phyloP scores from a whole-genome alignment of 2,329 filamentous ascomycete genomes.

The Sclerotinia minor region DNA sequence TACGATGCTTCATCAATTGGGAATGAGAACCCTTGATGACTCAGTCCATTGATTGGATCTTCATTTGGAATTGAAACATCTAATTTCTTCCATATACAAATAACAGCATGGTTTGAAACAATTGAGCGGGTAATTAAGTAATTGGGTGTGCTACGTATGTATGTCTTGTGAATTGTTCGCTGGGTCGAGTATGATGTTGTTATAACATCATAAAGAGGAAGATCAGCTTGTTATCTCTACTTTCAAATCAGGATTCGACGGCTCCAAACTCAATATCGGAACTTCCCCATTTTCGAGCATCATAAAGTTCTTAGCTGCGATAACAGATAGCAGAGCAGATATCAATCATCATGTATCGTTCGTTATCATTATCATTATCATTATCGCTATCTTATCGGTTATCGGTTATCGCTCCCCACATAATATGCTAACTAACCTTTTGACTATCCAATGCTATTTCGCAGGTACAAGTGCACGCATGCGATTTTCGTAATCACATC shows the following conservation, averaged over 20 bases:
- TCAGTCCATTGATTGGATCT: slow-evolving; percentile 6
- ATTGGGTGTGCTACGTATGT: background rate
- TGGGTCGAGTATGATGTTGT: background rate
- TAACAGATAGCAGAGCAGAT: background rate
- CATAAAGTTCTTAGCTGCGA: slow-evolving; percentile 1
- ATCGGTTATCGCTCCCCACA: background rate
- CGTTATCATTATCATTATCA: background rate
- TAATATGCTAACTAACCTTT: background rate
- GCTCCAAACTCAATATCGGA: background rate
- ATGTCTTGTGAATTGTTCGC: background rate
- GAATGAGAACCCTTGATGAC: background rate
- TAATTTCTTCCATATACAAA: slow-evolving; percentile 7
- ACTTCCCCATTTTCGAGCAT: background rate
- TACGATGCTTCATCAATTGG: background rate
- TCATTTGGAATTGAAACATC: slow-evolving; percentile 22
- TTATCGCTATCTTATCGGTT: background rate
- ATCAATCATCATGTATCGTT: background rate
- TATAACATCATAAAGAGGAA: background rate
- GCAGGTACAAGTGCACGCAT: background rate
- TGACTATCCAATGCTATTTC: background rate
- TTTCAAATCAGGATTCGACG: background rate
- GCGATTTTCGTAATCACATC: slow-evolving; percentile 2
- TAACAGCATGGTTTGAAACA: slow-evolving; percentile 12
- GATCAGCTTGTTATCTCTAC: background rate
- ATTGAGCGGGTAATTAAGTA: background rate